These are phyloP conservation scores for Cronartium quercuum DNA, from an alignment of 1,284 basidiomycete species.

Conservation along the genomic window DNA sequence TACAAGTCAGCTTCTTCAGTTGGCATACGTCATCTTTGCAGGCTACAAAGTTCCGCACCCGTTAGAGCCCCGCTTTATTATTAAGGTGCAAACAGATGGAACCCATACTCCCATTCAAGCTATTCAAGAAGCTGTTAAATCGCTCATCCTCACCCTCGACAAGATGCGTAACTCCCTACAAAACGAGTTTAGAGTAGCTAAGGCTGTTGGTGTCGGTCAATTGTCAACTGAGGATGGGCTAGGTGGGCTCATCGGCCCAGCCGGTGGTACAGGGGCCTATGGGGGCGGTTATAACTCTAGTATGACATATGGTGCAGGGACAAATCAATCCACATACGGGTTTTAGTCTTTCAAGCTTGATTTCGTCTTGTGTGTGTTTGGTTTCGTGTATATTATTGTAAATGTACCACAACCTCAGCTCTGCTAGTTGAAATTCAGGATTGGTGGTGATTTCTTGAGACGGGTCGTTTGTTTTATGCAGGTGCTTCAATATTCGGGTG, in stretches of 20 bases:
- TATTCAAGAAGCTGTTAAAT: constrained; percentile 74
- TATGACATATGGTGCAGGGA: neutral
- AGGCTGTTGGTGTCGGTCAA: constrained; percentile 27
- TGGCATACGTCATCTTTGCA: constrained; percentile 82
- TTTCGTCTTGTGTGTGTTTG: neutral
- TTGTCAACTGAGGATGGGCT: neutral
- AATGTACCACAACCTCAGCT: no score
- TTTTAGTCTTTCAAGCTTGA: no score
- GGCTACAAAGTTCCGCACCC: constrained; percentile 98
- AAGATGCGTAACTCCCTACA: constrained; percentile 46
- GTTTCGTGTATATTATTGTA: neutral
- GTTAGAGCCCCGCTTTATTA: constrained; percentile 81
- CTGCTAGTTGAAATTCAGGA: no score
- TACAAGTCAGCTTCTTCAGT: constrained; percentile 64
- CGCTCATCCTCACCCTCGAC: constrained; percentile 69
- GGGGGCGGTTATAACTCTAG: neutral
- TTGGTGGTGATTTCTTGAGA: no score
- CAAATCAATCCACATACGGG: neutral
- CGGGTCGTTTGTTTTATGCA: no score
- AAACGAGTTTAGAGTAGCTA: constrained; percentile 34
- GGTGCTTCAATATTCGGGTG: no score
- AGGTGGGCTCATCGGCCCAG: neutral
- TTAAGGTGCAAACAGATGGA: constrained; percentile 95
- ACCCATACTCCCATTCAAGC: constrained; percentile 71
- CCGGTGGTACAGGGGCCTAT: neutral